Evolutionary conservation across 78 protist genomes (phyloP).

Genomic region (Cavenderia fasciculata): DNA sequence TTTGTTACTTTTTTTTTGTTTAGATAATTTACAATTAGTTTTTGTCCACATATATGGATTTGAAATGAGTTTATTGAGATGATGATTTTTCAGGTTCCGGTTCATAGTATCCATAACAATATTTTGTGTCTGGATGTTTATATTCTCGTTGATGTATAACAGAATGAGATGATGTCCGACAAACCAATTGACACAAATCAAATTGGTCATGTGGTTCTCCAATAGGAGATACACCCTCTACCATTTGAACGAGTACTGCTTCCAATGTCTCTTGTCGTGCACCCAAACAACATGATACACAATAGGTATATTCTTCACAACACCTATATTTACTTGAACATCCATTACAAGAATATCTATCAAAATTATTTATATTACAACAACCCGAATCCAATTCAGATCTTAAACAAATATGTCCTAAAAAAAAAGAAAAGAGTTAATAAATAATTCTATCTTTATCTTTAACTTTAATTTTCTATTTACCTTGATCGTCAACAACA

Average conservation of each 20-base stretch:
- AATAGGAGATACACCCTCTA: neutral
- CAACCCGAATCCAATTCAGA: neutral
- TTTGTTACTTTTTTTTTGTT: neutral
- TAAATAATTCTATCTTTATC: no score
- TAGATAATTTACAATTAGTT: neutral
- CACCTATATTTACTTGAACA: slow-evolving; percentile 19
- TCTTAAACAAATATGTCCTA: slow-evolving; percentile 19
- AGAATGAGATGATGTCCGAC: slow-evolving; percentile 57
- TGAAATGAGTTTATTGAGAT: neutral
- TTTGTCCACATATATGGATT: neutral
- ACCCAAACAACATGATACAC: slow-evolving; percentile 74
- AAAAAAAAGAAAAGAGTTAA: neutral
- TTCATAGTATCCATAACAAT: slow-evolving; percentile 18
- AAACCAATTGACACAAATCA: slow-evolving; percentile 40
- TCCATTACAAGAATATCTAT: slow-evolving; percentile 32
- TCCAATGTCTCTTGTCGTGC: slow-evolving; percentile 6
- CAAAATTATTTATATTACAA: slow-evolving; percentile 17
- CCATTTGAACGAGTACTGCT: neutral
- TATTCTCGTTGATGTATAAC: slow-evolving; percentile 60
- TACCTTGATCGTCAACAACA: slow-evolving; percentile 60
- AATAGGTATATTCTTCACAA: slow-evolving; percentile 40
- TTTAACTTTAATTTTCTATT: neutral
- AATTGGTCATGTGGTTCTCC: slow-evolving; percentile 10
- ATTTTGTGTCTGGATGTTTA: slow-evolving; percentile 9
- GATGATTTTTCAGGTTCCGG: neutral